Evolutionary conservation across 73 alveolate species (phyloP).

Genomic region (Durusdinium trenchii): DNA sequence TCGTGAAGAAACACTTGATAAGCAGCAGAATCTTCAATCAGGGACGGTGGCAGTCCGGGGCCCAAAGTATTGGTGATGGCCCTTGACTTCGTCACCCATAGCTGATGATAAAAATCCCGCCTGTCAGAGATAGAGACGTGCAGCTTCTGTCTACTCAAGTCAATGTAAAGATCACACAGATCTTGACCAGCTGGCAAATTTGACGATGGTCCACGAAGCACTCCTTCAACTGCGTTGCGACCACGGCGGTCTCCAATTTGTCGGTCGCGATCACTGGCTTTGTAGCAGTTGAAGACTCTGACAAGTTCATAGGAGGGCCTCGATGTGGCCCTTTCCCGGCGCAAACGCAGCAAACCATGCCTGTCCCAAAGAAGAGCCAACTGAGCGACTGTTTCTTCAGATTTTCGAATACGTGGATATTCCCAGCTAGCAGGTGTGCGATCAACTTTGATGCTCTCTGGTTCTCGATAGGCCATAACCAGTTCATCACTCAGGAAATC

Average conservation of each 20-base stretch:
- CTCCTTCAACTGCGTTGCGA: not conserved
- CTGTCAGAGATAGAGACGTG: not conserved
- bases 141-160: not conserved
- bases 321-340: too few relatives aligned
- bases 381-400: not conserved
- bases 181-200: not conserved
- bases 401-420: not conserved
- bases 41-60: not conserved
- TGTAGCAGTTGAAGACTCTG: not conserved
- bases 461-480: not conserved
- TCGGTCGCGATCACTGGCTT: not conserved
- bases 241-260: constrained; percentile 26
- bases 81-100: not conserved
- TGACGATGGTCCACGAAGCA: not conserved
- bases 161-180: not conserved
- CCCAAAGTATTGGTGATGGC: not conserved
- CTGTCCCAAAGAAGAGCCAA: not conserved
- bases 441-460: not conserved
- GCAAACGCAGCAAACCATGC: not conserved
- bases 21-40: not conserved
- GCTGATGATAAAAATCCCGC: constrained; percentile 18
- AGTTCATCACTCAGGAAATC: not conserved
- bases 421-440: too few relatives aligned
- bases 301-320: not conserved
- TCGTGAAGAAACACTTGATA: not conserved